Percentiles rank a stretch among this genome's conserved stretches.
Evolutionary conservation across 805 yeast genomes (phyloP).

Genomic region (Blastobotrys terrestris): DNA sequence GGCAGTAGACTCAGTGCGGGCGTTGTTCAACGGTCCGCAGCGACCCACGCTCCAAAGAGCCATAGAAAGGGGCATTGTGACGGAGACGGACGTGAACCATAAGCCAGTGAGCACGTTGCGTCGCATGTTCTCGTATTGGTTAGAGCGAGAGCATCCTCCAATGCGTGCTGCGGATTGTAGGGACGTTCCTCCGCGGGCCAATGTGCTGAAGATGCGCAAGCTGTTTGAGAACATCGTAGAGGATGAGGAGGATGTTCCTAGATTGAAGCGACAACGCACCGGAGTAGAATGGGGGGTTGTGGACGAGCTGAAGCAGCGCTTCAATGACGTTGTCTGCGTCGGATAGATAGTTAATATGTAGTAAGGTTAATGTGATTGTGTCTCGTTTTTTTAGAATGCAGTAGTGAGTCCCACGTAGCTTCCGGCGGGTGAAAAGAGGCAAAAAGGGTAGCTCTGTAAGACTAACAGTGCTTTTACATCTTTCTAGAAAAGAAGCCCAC

Average conservation of each 20-base stretch:
- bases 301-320: constrained; percentile 16
- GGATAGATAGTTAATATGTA: no score
- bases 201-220: constrained; percentile 15
- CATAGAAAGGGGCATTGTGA: constrained; percentile 13
- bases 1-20: constrained; percentile 18
- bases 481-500: no score
- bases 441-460: neutral
- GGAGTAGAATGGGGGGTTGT: constrained; percentile 17
- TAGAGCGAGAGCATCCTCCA: neutral
- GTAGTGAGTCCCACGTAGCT: no score
- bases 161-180: neutral
- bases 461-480: no score
- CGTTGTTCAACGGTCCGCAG: constrained; percentile 15
- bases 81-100: constrained; percentile 2
- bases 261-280: constrained; percentile 11
- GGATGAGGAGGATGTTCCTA: constrained; percentile 1
- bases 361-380: no score
- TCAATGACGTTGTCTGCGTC: neutral
- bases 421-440: no score
- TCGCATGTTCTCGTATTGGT: constrained; percentile 16
- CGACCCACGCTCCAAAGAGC: constrained; percentile 18
- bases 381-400: no score
- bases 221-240: constrained; percentile 17
- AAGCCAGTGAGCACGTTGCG: constrained; percentile 14
- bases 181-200: constrained; percentile 21